Conservation (phyloP, 768 basidiomycete species). For the Crassisporium funariophilum region DNA sequence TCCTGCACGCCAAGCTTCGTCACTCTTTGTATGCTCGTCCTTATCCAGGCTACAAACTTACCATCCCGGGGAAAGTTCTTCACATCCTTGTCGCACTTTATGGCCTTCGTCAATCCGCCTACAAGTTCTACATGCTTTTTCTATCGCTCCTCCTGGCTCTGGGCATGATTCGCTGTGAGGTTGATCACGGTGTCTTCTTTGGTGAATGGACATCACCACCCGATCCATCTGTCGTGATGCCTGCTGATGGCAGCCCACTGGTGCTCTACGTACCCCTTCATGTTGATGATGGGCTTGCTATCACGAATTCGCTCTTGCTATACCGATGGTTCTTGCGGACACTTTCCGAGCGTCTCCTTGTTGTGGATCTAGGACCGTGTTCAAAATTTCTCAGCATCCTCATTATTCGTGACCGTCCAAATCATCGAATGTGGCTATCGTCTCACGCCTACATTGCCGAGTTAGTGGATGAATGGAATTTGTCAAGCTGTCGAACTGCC, state of each 20-base stretch:
- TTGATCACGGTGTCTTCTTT: constrained; percentile 10
- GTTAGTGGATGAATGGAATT: constrained; percentile 10
- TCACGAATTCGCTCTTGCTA: constrained; percentile 3
- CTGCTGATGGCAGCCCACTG: neutral
- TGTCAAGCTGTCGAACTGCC: constrained; percentile 13
- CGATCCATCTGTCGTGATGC: constrained; percentile 6
- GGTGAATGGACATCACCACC: constrained; percentile 8
- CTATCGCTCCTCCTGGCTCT: neutral
- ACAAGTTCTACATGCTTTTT: constrained; percentile 18
- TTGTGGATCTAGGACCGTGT: constrained; percentile 16
- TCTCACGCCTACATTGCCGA: constrained; percentile 9
- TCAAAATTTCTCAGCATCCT: constrained; percentile 8
- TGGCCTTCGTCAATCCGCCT: constrained; percentile 35
- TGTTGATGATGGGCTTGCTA: constrained; percentile 13
- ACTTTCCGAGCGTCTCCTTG: constrained; percentile 1
- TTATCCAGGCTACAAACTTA: constrained; percentile 16
- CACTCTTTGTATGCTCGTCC: constrained; percentile 19
- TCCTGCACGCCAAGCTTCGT: constrained; percentile 23
- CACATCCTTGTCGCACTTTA: constrained; percentile 29
- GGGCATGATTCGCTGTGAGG: constrained; percentile 19
- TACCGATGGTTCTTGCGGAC: constrained; percentile 7
- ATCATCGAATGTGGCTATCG: constrained; percentile 7
- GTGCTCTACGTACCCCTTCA: constrained; percentile 7
- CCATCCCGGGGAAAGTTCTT: constrained; percentile 15
- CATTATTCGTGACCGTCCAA: constrained; percentile 10